Conservation (phyloP, 108 stramenopile genomes). For the Cyclotella cryptica region DNA sequence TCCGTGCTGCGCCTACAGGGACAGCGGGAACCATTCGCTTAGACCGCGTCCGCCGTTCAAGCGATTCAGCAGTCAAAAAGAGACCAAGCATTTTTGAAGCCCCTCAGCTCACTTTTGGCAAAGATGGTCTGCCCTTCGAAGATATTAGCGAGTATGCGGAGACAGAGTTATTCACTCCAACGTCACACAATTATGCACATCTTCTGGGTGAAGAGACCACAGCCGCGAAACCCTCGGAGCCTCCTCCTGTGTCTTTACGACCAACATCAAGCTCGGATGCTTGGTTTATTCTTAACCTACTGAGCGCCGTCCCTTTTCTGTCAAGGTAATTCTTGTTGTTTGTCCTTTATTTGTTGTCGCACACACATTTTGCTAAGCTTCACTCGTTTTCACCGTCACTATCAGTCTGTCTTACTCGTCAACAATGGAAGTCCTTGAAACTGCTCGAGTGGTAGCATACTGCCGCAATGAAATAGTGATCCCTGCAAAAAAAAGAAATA, state of each 20-base stretch:
- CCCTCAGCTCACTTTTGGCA: not conserved
- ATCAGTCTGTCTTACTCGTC: constrained; percentile 75
- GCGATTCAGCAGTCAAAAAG: constrained; percentile 15
- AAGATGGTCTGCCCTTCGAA: constrained; percentile 12
- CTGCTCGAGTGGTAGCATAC: constrained; percentile 75
- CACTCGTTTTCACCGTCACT: not conserved
- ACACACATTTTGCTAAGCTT: not conserved
- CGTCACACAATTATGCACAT: constrained; percentile 34
- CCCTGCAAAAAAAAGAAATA: constrained; percentile 56
- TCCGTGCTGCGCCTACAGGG: constrained; percentile 87
- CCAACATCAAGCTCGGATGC: constrained; percentile 87
- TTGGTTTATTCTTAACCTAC: constrained; percentile 88
- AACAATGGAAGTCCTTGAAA: constrained; percentile 90
- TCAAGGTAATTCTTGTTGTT: constrained; percentile 58
- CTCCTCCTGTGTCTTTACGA: constrained; percentile 79
- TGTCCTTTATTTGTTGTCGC: not conserved
- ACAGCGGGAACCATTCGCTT: constrained; percentile 89
- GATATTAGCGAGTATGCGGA: constrained; percentile 40
- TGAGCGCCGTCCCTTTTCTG: constrained; percentile 85
- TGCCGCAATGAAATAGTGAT: constrained; percentile 70
- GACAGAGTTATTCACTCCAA: constrained; percentile 40
- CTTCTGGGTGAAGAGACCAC: constrained; percentile 8
- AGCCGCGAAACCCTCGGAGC: constrained; percentile 14
- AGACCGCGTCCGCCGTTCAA: constrained; percentile 55
- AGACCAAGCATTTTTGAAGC: constrained; percentile 38